A percentile compares a stretch with the other conserved stretches of the same genome.
Evolutionary conservation across 202 grass and related monocot genomes (phyloP).

Genomic region (Cymbopogon flexuosus): DNA sequence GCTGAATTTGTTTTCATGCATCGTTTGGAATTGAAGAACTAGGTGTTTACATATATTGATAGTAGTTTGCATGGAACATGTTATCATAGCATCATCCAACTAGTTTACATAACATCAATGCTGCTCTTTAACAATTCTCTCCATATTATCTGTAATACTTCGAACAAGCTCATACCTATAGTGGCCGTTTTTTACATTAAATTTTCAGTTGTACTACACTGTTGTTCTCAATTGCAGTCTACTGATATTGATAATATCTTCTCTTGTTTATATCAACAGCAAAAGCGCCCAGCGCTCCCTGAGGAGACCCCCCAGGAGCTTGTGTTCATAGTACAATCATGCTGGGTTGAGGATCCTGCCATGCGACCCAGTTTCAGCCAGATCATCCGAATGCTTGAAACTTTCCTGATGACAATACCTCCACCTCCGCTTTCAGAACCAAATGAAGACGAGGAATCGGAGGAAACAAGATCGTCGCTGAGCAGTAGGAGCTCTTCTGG

Average conservation of each 20-base stretch:
- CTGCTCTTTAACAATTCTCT: background rate
- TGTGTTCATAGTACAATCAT: constrained; percentile 77
- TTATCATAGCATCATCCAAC: background rate
- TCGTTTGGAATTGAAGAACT: background rate
- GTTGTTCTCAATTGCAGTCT: constrained; percentile 5
- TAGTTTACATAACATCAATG: background rate
- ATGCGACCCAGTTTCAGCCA: constrained; percentile 83
- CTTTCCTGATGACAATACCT: constrained; percentile 65
- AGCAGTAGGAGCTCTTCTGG: constrained; percentile 55
- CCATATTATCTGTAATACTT: background rate
- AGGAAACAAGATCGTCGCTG: constrained; percentile 37
- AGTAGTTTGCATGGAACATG: background rate
- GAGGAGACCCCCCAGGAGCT: constrained; percentile 71
- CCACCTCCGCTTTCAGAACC: constrained; percentile 28
- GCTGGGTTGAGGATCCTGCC: constrained; percentile 85
- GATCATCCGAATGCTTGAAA: constrained; percentile 91
- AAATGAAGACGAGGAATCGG: constrained; percentile 28
- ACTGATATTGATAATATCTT: constrained; percentile 20
- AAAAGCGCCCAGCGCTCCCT: constrained; percentile 72
- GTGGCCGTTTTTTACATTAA: background rate
- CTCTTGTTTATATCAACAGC: constrained; percentile 38
- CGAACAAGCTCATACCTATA: background rate
- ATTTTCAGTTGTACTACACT: constrained; percentile 6
- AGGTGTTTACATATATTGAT: background rate
- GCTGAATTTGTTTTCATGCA: background rate